Conservation (phyloP, 106 monocot genomes). For the Phalaenopsis equestris region DNA sequence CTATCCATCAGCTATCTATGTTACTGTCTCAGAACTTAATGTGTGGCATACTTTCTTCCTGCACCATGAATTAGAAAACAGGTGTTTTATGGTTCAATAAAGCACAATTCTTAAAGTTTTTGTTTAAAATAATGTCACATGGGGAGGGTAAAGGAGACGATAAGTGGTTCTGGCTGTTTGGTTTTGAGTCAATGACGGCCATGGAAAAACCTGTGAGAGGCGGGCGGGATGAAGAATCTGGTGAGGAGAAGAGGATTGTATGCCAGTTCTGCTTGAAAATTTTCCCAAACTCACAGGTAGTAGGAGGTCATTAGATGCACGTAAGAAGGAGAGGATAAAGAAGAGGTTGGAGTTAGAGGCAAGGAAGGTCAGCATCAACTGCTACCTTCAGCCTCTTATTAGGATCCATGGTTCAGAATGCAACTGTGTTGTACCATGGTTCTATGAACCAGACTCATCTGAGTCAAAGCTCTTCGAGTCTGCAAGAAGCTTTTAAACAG, state of each 20-base stretch:
- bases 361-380: conserved; percentile 23
- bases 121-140: no score
- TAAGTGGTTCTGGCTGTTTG: conserved; percentile 50
- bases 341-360: conserved; percentile 53
- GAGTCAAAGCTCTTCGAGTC: not conserved
- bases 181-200: conserved; percentile 23
- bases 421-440: not conserved
- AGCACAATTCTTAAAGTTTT: not conserved
- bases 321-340: conserved; percentile 78
- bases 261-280: conserved; percentile 64
- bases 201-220: not conserved
- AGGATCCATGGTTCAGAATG: conserved; percentile 15
- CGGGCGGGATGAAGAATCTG: not conserved
- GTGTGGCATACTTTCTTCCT: conserved; percentile 2
- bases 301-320: conserved; percentile 78
- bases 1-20: not conserved
- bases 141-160: conserved; percentile 8
- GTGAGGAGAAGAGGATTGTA: conserved; percentile 26
- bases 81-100: conserved; percentile 11
- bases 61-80: not conserved
- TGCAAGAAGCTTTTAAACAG: not conserved
- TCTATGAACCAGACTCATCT: not conserved
- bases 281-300: conserved; percentile 62
- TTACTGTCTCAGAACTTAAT: not conserved
- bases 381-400: conserved; percentile 45